Evolutionary conservation across 495 filamentous ascomycete genomes (phyloP), one percentile per base, ranked within the genome.

Genomic region (Penicillium waksmanii): DNA sequence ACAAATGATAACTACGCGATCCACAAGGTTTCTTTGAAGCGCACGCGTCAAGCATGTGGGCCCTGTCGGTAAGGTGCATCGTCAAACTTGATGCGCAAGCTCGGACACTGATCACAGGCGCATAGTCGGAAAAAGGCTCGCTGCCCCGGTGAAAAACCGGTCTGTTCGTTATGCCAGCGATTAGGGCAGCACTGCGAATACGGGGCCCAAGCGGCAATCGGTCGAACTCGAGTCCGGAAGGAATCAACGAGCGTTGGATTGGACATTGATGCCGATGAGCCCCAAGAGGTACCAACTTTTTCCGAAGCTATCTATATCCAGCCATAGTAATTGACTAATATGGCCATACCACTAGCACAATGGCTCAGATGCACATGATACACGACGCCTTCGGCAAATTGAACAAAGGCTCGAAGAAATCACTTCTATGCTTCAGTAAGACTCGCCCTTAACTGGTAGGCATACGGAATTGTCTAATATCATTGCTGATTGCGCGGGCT

Each of bases 131-230:
- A 77, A 50, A 77, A 77, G 57, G 73, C 73, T 15, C 71, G 74
- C n/a, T 77, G 74, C 53, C 74, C 74, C 8, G 74, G 74, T 18
- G 74, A 77, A 51, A 74, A 71, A 43, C 74, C 74, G 3, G 54
- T 55, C 36, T 77, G 74, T 43, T 75, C 74, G 31, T 55, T 72
- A n/a, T 77, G 74, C 35, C 58, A 70, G 33, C 64, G 74, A 31
- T 48, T 77, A 46, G 68, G 72, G 3, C 73, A 77, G 57, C 36
- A 40, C 3, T 77, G 74, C 51, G 47, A 57, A n/a, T 78, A 77
- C 40, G 73, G 46, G 17, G 12, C 58, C n/a, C 65, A 66, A 56
- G 47, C 58, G 12, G 3, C 56, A 0, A 34, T 44, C 23, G 56
- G 13, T 23, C 47, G 54, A n/a, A 18, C 23, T 25, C 47, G 52